Base-by-base conservation (phyloP, 768 basidiomycete species). In the Suillus americanus region DNA sequence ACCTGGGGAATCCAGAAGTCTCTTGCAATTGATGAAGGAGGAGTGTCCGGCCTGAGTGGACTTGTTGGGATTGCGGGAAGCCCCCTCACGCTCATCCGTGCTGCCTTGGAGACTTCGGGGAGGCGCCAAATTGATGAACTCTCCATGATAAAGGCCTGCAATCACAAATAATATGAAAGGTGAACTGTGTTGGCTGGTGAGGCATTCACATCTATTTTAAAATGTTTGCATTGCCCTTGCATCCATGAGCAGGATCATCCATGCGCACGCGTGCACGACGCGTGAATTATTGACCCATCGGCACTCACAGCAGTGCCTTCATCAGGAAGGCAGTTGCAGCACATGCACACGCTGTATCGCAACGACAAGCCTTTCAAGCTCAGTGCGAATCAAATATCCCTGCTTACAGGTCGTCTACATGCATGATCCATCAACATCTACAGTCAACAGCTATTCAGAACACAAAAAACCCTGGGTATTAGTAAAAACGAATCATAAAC, bases 1-100 rank as follows among this genome's bases (percentile, higher is more conserved):
- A 97, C 86, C 71, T 89, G 86, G 12, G 96, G 96, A 68, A 95
- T 88, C 96, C 96, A 98, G 74, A 90, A 95, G 69, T 96, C 91
- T 69, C 82, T 86, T 51, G 16, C 50, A 18, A 51, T 30, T 20
- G 84, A 82, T 59, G 68, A 81, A 56, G 68, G 51, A 3, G 65
- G 57, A 3, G 57, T 62, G 20, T 72, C 53, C 0, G 63, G n/a
- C 14, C 30, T 54, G 30, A n/a, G 30, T 18, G 67, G 12, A 23
- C 48, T 40, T 23, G 65, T 53, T 48, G 74, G 74, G 48, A 75
- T 66, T 35, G 72, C 69, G n/a, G 74, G 74, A 23, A 75, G 72
- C 13, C 72, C 75, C 67, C 74, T 68, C 45, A 75, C 56, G 43
- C 75, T 75, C 63, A 60, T 68, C 48, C 70, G 65, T 16, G 53